A percentile compares a stretch with the other conserved stretches of the same genome.
phyloP scores from a whole-genome alignment of 306 rosid genomes.

The Cucumis cinereus region DNA sequence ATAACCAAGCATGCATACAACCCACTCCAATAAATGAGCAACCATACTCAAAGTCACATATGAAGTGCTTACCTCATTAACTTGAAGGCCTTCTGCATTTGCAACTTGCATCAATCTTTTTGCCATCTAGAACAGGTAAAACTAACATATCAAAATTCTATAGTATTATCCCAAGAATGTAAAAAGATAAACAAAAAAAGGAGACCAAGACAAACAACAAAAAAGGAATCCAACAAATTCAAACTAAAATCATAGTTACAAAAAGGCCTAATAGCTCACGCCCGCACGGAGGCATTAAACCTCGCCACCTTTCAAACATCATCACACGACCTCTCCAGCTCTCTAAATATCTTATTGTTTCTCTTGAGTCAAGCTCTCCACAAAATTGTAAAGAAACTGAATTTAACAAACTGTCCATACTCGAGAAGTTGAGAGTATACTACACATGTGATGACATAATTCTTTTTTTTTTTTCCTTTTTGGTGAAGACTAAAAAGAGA shows the following conservation, averaged over 20 bases:
- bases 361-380: too few species aligned
- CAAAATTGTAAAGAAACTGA: too few species aligned
- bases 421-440: not conserved
- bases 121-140: constrained; percentile 62
- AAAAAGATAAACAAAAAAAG: too few species aligned
- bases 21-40: constrained; percentile 1
- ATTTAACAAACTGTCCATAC: not conserved
- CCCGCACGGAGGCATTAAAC: too few species aligned
- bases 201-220: too few species aligned
- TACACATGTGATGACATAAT: not conserved
- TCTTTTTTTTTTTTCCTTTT: not conserved
- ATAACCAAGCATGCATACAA: not conserved
- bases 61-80: constrained; percentile 51
- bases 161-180: not conserved
- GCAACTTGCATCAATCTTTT: constrained; percentile 77
- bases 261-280: too few species aligned
- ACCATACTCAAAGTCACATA: not conserved
- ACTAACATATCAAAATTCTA: not conserved
- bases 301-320: too few species aligned
- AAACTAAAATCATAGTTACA: too few species aligned
- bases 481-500: not conserved
- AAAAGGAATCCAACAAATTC: too few species aligned
- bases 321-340: too few species aligned
- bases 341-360: too few species aligned
- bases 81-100: constrained; percentile 73